Conservation (phyloP, 371 early-diverging fungal species). For the Batkoa obscura region DNA sequence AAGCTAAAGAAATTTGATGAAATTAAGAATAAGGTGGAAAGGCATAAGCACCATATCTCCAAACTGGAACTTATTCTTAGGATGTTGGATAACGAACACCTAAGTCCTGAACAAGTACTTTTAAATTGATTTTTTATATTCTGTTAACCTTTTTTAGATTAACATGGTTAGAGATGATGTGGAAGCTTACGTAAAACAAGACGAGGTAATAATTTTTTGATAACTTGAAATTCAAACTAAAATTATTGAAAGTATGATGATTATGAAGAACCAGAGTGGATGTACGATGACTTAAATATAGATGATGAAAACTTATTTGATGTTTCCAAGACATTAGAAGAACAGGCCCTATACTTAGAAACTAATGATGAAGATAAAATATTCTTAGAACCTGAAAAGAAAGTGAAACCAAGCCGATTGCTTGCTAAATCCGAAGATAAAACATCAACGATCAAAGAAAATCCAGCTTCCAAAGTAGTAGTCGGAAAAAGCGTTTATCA, state of each 20-base stretch:
- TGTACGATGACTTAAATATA: conserved; percentile 83
- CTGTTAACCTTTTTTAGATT: conserved; percentile 20
- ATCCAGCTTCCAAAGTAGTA: too few species aligned
- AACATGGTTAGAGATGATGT: conserved; percentile 63
- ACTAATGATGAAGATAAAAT: too few species aligned
- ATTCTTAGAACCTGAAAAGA: too few species aligned
- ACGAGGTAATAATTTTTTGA: conserved; percentile 24
- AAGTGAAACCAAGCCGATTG: too few species aligned
- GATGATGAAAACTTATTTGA: conserved; percentile 23
- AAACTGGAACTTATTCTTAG: conserved; percentile 78
- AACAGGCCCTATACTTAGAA: too few species aligned
- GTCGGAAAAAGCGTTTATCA: too few species aligned
- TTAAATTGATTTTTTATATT: neutral
- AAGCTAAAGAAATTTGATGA: conserved; percentile 46
- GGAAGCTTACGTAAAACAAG: conserved; percentile 73
- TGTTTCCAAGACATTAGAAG: too few species aligned
- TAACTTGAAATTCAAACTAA: neutral
- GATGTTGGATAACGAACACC: conserved; percentile 76
- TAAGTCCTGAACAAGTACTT: conserved; percentile 55
- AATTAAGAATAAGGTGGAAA: conserved; percentile 51
- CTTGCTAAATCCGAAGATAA: too few species aligned
- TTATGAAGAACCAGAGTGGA: conserved; percentile 75
- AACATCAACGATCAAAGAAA: too few species aligned
- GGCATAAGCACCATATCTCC: conserved; percentile 75
- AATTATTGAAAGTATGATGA: conserved; percentile 38